Evolutionary conservation across 805 yeast species (phyloP).

Genomic region (Lipomyces lipofer): DNA sequence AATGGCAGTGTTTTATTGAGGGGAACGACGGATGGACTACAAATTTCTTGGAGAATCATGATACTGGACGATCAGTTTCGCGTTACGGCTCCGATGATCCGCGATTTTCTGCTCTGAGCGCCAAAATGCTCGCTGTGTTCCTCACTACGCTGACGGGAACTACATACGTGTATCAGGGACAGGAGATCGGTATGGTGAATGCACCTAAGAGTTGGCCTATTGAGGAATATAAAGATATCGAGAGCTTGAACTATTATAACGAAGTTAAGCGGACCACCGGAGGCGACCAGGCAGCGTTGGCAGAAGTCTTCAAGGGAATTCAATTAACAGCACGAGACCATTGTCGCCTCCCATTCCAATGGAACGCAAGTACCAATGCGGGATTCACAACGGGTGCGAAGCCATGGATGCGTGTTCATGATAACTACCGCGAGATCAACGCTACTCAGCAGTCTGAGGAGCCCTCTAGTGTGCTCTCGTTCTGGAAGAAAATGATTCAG

Average conservation of each 20-base stretch:
- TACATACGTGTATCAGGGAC: slow-evolving; percentile 59
- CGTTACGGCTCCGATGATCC: slow-evolving; percentile 51
- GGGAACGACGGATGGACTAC: slow-evolving; percentile 52
- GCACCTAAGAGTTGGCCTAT: slow-evolving; percentile 50
- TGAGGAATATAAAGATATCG: slow-evolving; percentile 53
- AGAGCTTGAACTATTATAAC: slow-evolving; percentile 44
- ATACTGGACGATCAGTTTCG: slow-evolving; percentile 56
- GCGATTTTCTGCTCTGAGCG: slow-evolving; percentile 43
- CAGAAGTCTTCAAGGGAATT: slow-evolving; percentile 27
- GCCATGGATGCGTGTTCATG: slow-evolving; percentile 56
- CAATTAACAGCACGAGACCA: slow-evolving; percentile 51
- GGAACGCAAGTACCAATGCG: slow-evolving; percentile 44
- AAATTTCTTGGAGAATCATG: slow-evolving; percentile 57
- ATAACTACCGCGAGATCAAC: slow-evolving; percentile 50
- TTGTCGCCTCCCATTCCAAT: slow-evolving; percentile 55
- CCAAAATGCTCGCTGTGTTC: slow-evolving; percentile 51
- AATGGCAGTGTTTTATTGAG: slow-evolving; percentile 41
- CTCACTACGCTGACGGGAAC: slow-evolving; percentile 56
- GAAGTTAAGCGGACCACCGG: neutral
- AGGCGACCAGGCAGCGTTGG: neutral
- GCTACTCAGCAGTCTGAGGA: slow-evolving; percentile 49
- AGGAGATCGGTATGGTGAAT: slow-evolving; percentile 59
- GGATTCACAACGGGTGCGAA: slow-evolving; percentile 45
- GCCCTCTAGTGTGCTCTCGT: slow-evolving; percentile 48
- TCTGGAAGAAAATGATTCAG: slow-evolving; percentile 48